Base-by-base conservation (phyloP, 2,329 filamentous ascomycete species). In the Teratosphaeria pseudoeucalypti region DNA sequence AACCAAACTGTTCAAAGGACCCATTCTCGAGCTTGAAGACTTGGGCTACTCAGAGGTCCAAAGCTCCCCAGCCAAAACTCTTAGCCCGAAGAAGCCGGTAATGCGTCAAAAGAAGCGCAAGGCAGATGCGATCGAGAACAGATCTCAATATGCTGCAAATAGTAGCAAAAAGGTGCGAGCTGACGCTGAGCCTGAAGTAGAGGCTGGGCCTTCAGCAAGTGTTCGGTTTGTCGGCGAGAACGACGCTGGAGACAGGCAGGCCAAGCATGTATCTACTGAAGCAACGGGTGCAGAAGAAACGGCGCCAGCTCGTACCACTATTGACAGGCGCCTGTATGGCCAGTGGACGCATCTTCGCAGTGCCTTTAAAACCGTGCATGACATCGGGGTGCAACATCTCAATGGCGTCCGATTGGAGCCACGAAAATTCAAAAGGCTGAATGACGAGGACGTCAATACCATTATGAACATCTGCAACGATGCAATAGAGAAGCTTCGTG, bases 391-490 rank as follows among this genome's bases (percentile, higher is more conserved):
- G 6, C 39, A 57, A 27, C 11, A 32, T 27, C 12, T 39, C 6
- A 29, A 49, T 11, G 56, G 56, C 39, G 56, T 47, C 32, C 37
- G 29, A 7, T 27, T 34, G 23, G 43, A 52, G 34, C 26, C 27
- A 32, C 34, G 49, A 29, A 52, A 11, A 16, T 37, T 60, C 54
- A 56, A 55, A 23, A 19, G 16, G 19, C 54, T 62, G 34, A n/a
- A 43, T 19, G 58, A 59, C 19, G 43, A 52, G 10, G 37, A 54
- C 10, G 47, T 62, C 19, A 56, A 27, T 6, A 43, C 26, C 3
- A 57, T 59, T 6, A 34, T 63, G 2, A 47, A 56, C 12, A 16
- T 19, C n/a, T 59, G 59, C 57, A 49, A 63, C 10, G 53, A 54
- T 10, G 56, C 34, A 2, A 14, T 60, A 6, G 34, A 53, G 16